Evolutionary conservation across 345 rosid genomes (phyloP), one percentile per base, ranked within the genome.

Genomic region (Microcos paniculata): DNA sequence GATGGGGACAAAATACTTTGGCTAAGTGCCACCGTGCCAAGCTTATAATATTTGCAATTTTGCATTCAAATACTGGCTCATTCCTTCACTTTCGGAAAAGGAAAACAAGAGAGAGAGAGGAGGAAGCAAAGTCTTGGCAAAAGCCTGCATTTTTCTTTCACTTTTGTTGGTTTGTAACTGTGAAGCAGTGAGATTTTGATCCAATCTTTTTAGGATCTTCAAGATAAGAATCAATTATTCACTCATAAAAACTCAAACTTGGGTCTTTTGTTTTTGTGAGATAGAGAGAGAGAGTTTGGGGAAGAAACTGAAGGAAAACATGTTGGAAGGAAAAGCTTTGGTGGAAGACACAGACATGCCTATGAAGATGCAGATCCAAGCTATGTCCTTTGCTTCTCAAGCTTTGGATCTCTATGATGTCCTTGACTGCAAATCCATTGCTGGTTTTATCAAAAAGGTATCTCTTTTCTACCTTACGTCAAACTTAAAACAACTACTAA

Each of bases 281-380:
- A 67, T 3, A 28, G 63, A 28, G 18, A 53, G 42, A 43, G 46
- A 46, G 16, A 53, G n/a, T n/a, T n/a, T n/a, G n/a, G n/a, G n/a
- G n/a, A n/a, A n/a, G n/a, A n/a, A n/a, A n/a, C n/a, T n/a, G n/a
- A n/a, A n/a, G n/a, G 67, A 45, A 65, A 84, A 78, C 76, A 89
- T 91, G 93, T 83, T 91, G 82, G 93, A 89, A 88, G 96, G 93
- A 3, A 91, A 88, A 83, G 93, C 90, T 21, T 65, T 82, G 85
- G 85, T 88, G 57, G 91, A 92, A 75, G 98, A 94, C 83, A 88
- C 97, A 71, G 97, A 94, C 42, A 94, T 94, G 98, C 92, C 98
- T 31, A 26, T 82, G 84, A 92, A 91, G 90, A 91, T 94, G 98
- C 98, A 92, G 86, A 72, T 82, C 59, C 88, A 90, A 52, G 98